phyloP scores from a whole-genome alignment of 108 stramenopile species.

The Cyclotella choctawhatcheeana region DNA sequence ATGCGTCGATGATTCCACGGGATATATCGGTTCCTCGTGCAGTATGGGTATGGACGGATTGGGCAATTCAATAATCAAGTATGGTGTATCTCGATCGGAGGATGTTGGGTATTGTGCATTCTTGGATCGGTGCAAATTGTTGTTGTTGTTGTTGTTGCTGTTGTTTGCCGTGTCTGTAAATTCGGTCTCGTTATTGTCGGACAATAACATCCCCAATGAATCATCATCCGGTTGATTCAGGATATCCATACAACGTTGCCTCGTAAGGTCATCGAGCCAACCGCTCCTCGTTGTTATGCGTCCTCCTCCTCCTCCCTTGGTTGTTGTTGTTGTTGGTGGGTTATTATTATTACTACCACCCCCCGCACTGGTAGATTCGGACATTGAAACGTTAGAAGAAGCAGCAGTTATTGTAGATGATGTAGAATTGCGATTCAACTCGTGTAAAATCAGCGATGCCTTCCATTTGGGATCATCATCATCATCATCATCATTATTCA shows the following conservation, averaged over 20 bases:
- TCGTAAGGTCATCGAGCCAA: conserved; percentile 78
- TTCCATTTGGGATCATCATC: too few relatives aligned
- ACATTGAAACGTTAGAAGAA: too few relatives aligned
- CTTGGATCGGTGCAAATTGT: too few relatives aligned
- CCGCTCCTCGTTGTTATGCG: too few relatives aligned
- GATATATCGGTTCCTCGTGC: conserved; percentile 84
- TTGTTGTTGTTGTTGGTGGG: too few relatives aligned
- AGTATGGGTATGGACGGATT: conserved; percentile 76
- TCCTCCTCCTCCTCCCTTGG: background rate
- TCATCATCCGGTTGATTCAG: conserved; percentile 49
- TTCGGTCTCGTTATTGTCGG: background rate
- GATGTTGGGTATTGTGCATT: conserved; percentile 27
- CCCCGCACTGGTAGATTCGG: too few relatives aligned
- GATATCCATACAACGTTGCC: conserved; percentile 61
- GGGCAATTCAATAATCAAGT: conserved; percentile 78
- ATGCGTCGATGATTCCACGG: conserved; percentile 44
- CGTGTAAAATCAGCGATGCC: conserved; percentile 52
- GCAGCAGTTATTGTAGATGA: background rate
- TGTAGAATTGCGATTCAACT: conserved; percentile 36
- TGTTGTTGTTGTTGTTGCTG: too few relatives aligned
- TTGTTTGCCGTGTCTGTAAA: background rate
- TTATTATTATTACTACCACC: too few relatives aligned
- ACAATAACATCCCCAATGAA: conserved; percentile 26
- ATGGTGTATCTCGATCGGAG: conserved; percentile 37
- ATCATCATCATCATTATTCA: conserved; percentile 34